A percentile compares a stretch with the other conserved stretches of the same genome.
Conservation (phyloP, 1,284 basidiomycete species). For the Microbotryomycetes sp. region DNA sequence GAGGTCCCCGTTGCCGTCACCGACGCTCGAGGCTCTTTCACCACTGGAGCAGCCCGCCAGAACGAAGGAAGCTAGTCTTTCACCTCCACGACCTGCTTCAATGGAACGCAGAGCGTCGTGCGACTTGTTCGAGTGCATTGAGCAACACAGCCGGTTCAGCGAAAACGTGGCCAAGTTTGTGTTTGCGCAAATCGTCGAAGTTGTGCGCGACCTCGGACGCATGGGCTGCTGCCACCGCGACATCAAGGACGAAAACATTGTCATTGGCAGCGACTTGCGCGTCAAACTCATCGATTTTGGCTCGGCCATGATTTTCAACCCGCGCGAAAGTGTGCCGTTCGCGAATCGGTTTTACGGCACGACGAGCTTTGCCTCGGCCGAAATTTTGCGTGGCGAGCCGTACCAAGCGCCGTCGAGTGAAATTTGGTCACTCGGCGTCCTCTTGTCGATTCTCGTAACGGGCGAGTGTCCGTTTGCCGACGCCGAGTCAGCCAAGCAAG, state of each 20-base stretch:
- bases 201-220: constrained; percentile 65
- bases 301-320: constrained; percentile 70
- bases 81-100: constrained; percentile 43
- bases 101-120: constrained; percentile 70
- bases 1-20: constrained; percentile 19
- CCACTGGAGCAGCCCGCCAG: constrained; percentile 34
- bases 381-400: constrained; percentile 66
- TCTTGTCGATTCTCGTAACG: constrained; percentile 76
- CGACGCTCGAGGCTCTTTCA: constrained; percentile 1
- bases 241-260: constrained; percentile 89
- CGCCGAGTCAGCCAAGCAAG: constrained; percentile 53
- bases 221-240: constrained; percentile 80
- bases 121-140: constrained; percentile 89
- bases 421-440: constrained; percentile 85
- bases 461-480: constrained; percentile 77
- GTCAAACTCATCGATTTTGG: constrained; percentile 93
- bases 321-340: constrained; percentile 50
- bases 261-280: constrained; percentile 67
- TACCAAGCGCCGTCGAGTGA: constrained; percentile 66
- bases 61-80: too few relatives aligned
- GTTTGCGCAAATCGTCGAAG: constrained; percentile 79
- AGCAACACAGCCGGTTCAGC: constrained; percentile 71
- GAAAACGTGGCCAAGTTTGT: constrained; percentile 72
- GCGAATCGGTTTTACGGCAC: constrained; percentile 63
- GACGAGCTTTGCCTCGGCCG: constrained; percentile 59